These are phyloP conservation scores for Monilinia laxa DNA, from an alignment of 2,329 filamentous ascomycete species.

Conservation along the genomic window DNA sequence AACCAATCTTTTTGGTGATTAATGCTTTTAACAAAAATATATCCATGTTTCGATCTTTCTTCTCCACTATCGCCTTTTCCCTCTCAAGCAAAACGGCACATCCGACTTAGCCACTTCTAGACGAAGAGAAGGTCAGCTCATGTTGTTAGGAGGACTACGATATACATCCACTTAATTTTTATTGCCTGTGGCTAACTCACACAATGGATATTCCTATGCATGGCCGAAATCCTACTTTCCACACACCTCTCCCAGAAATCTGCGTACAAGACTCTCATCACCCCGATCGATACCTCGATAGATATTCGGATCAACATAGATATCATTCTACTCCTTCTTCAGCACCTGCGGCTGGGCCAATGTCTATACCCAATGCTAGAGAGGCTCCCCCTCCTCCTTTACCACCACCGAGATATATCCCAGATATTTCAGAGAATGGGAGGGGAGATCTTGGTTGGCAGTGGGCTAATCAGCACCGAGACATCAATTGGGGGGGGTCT, in stretches of 20 bases:
- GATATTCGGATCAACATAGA: constrained; percentile 34
- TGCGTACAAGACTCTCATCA: constrained; percentile 45
- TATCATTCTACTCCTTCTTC: constrained; percentile 42
- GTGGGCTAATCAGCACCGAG: constrained; percentile 58
- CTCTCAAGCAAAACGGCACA: constrained; percentile 26
- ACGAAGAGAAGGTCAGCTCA: constrained; percentile 17
- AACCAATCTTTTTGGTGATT: constrained; percentile 25
- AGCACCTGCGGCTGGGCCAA: constrained; percentile 49
- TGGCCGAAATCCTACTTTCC: constrained; percentile 26
- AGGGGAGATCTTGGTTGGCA: constrained; percentile 57
- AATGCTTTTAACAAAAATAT: constrained; percentile 31
- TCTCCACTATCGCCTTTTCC: constrained; percentile 32
- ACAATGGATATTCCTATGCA: constrained; percentile 47
- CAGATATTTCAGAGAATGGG: constrained; percentile 50
- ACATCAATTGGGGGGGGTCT: constrained; percentile 47
- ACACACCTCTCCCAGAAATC: constrained; percentile 43
- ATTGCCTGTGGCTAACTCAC: constrained; percentile 19
- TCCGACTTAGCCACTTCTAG: constrained; percentile 33
- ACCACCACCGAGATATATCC: constrained; percentile 60
- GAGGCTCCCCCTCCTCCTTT: constrained; percentile 58
- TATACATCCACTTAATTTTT: constrained; percentile 14
- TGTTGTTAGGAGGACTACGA: constrained; percentile 9
- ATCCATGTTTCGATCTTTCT: constrained; percentile 35
- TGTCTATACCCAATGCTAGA: constrained; percentile 62
- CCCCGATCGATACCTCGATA: constrained; percentile 36